Evolutionary conservation across 2,329 filamentous ascomycete genomes (phyloP), one percentile per base, ranked within the genome.

Genomic region (Sarocladium kiliense): DNA sequence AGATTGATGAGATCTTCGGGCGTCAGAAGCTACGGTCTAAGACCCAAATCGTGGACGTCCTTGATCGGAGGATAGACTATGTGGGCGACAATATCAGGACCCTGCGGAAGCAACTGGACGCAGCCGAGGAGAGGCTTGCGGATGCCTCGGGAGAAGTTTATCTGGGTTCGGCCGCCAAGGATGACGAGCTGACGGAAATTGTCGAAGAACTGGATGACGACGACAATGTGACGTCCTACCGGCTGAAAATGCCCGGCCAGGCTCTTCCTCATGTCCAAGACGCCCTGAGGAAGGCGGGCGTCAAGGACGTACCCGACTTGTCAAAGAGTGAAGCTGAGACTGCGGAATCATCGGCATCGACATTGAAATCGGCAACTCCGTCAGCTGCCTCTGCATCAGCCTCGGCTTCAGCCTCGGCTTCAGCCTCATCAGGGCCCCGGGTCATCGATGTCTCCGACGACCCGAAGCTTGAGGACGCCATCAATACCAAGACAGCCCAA

Each of bases 141-240:
- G 82, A 82, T 10, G 77, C 87, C 11, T 76, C 82, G 10, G 73
- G 84, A 3, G 50, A 53, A 11, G 50, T 11, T 5, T 27, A 39
- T 19, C 70, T 83, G 42, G 80, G 78, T 55, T 78, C 85, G 23
- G 83, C 85, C 54, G 76, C 79, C 44, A 77, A 75, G 54, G 84
- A 88, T 58, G 87, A 88, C 58, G 84, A 85, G 12, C 81, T 97
- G 57, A 92, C 88, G 30, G 94, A 97, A 63, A 97, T 99, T 60
- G 77, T 91, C 55, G 94, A 99, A 71, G 85, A 96, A 72, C 76
- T 97, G 23, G 94, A 97, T 65, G 92, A 97, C 9, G 83, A 96
- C 11, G 94, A 86, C 55, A 94, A 96, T 64, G 81, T 97, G 3
- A 71, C 96, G 51, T 88, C 83, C 0, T 84, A 80, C 62, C 81